phyloP scores from a whole-genome alignment of 441 rosid species.

The Pelargonium australe region DNA sequence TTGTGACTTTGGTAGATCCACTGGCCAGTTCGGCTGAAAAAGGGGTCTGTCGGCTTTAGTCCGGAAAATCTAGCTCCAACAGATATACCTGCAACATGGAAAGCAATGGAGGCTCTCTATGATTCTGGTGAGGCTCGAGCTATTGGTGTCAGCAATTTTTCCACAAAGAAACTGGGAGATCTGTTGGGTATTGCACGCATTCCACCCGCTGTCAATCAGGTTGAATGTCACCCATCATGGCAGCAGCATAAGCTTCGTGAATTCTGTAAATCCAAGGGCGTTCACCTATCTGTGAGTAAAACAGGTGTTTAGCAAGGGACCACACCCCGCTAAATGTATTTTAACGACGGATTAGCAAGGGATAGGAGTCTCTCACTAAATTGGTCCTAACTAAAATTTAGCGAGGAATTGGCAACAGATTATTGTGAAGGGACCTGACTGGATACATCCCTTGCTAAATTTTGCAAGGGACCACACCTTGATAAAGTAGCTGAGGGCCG shows the following conservation, averaged over 20 bases:
- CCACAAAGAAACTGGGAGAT: conserved; percentile 57
- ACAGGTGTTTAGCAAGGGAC: too few species aligned
- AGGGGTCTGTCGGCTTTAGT: conserved; percentile 39
- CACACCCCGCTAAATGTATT: background rate
- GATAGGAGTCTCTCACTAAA: conserved; percentile 2
- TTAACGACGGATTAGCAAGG: conserved; percentile 40
- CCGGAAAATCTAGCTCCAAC: conserved; percentile 45
- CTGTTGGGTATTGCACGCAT: conserved; percentile 53
- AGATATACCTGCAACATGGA: conserved; percentile 70
- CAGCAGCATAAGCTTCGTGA: background rate
- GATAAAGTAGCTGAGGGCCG: too few species aligned
- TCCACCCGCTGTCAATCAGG: conserved; percentile 70
- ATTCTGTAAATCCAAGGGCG: background rate
- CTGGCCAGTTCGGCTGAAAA: conserved; percentile 64
- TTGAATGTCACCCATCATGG: background rate
- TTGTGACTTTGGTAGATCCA: conserved; percentile 49
- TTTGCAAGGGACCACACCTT: too few species aligned
- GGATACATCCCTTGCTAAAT: too few species aligned
- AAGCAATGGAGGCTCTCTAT: conserved; percentile 65
- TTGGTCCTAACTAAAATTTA: too few species aligned
- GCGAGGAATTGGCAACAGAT: too few species aligned
- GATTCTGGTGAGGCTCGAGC: conserved; percentile 68
- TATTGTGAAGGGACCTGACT: too few species aligned
- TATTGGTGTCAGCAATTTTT: conserved; percentile 78
- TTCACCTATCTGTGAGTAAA: background rate